Evolutionary conservation across 2,329 filamentous ascomycete species (phyloP), one percentile per base, ranked within the genome.

Genomic region (Microthyrium microscopicum): DNA sequence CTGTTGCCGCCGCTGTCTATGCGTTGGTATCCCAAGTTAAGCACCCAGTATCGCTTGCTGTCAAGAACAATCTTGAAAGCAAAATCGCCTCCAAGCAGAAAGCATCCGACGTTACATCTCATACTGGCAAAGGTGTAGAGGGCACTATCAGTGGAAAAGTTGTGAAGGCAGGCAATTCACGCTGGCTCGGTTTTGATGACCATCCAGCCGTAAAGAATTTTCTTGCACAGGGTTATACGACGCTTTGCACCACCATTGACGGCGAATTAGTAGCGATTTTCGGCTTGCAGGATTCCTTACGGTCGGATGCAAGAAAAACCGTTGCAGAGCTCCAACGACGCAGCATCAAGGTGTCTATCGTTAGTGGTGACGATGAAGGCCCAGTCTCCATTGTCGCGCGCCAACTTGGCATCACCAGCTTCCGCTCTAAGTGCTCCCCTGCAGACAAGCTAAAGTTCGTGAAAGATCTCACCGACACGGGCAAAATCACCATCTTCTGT

Each of bases 171-270:
- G 66, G 66, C 9, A 68, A 58, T 39, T 51, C 63, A 1, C 41
- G 46, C 5, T 70, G 64, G 64, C 55, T 68, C 0, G 43, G 42
- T 7, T 32, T 58, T 12, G 46, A 51, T 3, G 28, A 50, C 3
- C 28, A 50, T 39, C 31, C 47, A 30, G 31, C 45, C 13, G 46
- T 61, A 29, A 42, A 43, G 40, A 28, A 51, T 32, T 33, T 62
- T 35, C 41, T 61, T 39, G 30, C 42, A 38, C 40, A 52, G 61
- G 48, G 61, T 4, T 44, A 69, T 36, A 64, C 58, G 26, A 62
- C 66, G 29, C 69, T 74, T 55, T 73, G 63, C 50, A 60, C 75
- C 44, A 66, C 62, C 2, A 54, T 72, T 7, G 47, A 64, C 29
- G 44, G 47, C 8, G 35, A 42, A 0, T 54, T 62, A 0, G 36